Evolutionary conservation across 257 asterid species (phyloP), one percentile per base, ranked within the genome.

Genomic region (Cordia subcordata): DNA sequence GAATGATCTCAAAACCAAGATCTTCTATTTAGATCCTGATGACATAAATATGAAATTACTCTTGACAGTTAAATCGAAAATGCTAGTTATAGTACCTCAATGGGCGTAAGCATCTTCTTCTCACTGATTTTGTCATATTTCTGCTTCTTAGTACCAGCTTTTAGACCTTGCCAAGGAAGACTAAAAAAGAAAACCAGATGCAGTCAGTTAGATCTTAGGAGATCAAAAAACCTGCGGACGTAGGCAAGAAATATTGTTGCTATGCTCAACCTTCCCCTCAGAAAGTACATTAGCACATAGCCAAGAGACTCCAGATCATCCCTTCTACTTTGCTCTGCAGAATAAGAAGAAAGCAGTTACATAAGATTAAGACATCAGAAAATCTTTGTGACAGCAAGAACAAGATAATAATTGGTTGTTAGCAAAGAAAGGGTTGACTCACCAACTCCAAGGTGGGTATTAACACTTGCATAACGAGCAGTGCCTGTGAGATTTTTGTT

Each of bases 391-490:
- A 50, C 35, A 8, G 22, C n/a, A n/a, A 5, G 55, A 42, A 42
- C 11, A 69, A 33, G 11, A 44, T 38, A 49, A n/a, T 53, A 23
- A 53, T 47, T 33, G 18, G 69, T 35, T 55, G 58, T 6, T 21
- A 53, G 53, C 53, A 39, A 44, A 49, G 40, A 37, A 45, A 19
- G 40, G 55, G 42, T 65, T 73, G 57, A 68, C 95, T 79, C 64
- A 92, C 98, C 98, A 71, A 92, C 87, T 69, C 98, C 98, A 69
- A 88, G 96, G 73, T 92, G 98, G 52, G 98, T 88, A 78, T 92
- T 92, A 60, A 88, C 94, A 72, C 98, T 92, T 17, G 96, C 96
- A 79, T 92, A 92, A 49, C 96, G 96, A 62, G 98, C 95, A 11
- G 98, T 91, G 49, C 98, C 98, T 5, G 98, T 88, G 66, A 91